phyloP scores from a whole-genome alignment of 176 grass and related monocot species.

The Saccharum officinarum region DNA sequence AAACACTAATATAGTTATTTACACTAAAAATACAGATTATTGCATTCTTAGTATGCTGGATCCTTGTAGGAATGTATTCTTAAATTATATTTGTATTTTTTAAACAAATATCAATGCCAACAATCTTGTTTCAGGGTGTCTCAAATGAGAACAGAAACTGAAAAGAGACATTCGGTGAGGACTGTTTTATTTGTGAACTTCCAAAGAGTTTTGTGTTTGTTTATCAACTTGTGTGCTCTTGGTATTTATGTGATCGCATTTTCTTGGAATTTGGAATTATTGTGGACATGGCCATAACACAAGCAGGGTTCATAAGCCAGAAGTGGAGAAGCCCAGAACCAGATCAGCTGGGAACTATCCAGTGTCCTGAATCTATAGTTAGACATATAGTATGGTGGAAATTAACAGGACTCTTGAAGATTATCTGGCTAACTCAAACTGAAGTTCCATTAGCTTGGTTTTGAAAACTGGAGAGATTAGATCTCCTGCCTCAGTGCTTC shows the following conservation, averaged over 20 bases:
- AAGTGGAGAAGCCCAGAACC: background rate
- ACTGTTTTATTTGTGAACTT: background rate
- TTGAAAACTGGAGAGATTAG: conserved; percentile 4
- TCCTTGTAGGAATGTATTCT: background rate
- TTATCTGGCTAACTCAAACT: background rate
- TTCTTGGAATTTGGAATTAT: background rate
- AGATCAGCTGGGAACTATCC: background rate
- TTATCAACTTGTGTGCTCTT: conserved; percentile 7
- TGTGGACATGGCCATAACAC: background rate
- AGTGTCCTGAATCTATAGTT: background rate
- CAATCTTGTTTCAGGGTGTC: background rate
- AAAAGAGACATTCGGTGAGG: background rate
- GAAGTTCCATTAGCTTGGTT: background rate
- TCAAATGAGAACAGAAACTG: conserved; percentile 13
- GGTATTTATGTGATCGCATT: conserved; percentile 6
- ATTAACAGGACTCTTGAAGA: conserved; percentile 9
- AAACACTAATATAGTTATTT: background rate
- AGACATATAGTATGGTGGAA: background rate
- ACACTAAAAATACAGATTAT: background rate
- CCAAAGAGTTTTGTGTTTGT: background rate
- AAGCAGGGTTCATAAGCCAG: background rate
- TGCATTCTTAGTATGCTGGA: background rate
- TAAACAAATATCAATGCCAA: background rate
- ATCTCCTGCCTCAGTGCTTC: background rate
- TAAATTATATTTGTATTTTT: conserved; percentile 3